phyloP scores from a whole-genome alignment of 805 yeast genomes.

The Saccharomycopsis sp. region DNA sequence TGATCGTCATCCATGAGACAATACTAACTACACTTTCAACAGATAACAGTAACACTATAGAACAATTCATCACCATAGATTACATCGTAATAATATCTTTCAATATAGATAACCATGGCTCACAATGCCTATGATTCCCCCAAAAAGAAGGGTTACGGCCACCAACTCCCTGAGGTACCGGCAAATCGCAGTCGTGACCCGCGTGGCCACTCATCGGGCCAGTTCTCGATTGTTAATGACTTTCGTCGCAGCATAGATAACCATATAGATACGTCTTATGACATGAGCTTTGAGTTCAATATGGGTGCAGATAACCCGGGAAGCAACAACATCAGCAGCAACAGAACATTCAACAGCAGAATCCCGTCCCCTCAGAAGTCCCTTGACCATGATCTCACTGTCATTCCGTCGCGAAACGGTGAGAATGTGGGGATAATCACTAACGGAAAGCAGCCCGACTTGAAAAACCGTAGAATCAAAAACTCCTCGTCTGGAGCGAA shows the following conservation, averaged over 20 bases:
- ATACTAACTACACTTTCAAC: no score
- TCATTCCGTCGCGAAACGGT: constrained; percentile 10
- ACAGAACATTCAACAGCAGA: background rate
- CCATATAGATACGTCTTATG: constrained; percentile 21
- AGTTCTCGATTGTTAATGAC: constrained; percentile 18
- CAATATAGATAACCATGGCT: no score
- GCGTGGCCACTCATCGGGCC: constrained; percentile 16
- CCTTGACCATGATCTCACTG: constrained; percentile 6
- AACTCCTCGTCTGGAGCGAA: background rate
- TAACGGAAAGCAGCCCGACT: constrained; percentile 6
- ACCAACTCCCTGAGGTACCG: no score
- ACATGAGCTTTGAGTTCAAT: constrained; percentile 19
- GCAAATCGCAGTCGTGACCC: no score
- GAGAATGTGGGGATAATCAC: constrained; percentile 7
- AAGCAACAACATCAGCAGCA: background rate
- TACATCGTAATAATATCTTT: no score
- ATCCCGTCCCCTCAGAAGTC: constrained; percentile 1
- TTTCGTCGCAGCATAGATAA: constrained; percentile 19
- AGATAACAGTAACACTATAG: no score
- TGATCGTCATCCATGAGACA: no score
- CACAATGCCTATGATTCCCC: background rate
- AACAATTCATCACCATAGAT: no score
- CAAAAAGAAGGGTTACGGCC: background rate
- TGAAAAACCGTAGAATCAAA: background rate
- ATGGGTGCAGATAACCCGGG: background rate